phyloP scores from a whole-genome alignment of 2,329 filamentous ascomycete genomes.

The Hypoxylon sp. region DNA sequence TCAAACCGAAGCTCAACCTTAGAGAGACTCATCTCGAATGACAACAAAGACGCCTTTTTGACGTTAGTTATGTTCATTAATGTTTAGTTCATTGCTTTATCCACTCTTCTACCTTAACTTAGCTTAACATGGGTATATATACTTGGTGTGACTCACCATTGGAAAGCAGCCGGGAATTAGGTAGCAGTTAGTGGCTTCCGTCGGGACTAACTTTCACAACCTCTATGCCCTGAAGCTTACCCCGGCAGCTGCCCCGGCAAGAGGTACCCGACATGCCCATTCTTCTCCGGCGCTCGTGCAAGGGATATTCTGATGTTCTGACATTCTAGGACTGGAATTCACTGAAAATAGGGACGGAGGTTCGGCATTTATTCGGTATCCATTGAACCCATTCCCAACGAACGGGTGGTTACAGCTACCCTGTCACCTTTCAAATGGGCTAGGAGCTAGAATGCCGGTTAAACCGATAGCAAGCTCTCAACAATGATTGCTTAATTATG shows the following conservation, averaged over 20 bases:
- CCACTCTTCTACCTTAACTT: slow-evolving; percentile 6
- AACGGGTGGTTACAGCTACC: slow-evolving; percentile 2
- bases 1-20: background rate
- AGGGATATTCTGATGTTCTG: too few relatives aligned
- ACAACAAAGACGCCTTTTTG: slow-evolving; percentile 14
- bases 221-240: slow-evolving; percentile 19
- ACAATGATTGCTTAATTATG: slow-evolving; percentile 28
- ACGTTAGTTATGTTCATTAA: slow-evolving; percentile 20
- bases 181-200: slow-evolving; percentile 11
- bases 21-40: background rate
- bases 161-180: too few relatives aligned
- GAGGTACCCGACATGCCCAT: slow-evolving; percentile 2
- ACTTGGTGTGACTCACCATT: slow-evolving; percentile 2
- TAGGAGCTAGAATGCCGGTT: slow-evolving; percentile 13
- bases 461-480: slow-evolving; percentile 16
- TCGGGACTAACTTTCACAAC: slow-evolving; percentile 12
- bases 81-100: slow-evolving; percentile 8
- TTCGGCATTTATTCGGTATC: slow-evolving; percentile 40
- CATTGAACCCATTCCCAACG: slow-evolving; percentile 18
- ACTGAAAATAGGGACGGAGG: slow-evolving; percentile 21
- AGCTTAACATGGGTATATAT: slow-evolving; percentile 9
- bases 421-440: slow-evolving; percentile 14
- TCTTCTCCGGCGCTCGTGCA: slow-evolving; percentile 17
- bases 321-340: slow-evolving; percentile 23
- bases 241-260: slow-evolving; percentile 15